Base-by-base conservation (phyloP, 2,329 filamentous ascomycete genomes). In the Neopestalotiopsis rosae region DNA sequence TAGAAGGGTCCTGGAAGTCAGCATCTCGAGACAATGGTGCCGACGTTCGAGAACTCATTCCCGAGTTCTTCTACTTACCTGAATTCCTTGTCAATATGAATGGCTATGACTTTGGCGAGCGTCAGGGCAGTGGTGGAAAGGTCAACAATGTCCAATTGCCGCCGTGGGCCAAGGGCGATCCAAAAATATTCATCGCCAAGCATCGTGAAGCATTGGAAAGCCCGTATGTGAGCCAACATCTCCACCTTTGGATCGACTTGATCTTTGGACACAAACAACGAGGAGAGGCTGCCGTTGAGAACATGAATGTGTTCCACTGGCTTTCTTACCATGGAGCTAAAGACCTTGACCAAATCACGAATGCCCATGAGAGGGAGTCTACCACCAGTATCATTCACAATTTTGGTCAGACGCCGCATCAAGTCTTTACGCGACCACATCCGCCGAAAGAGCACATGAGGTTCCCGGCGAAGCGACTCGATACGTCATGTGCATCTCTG, bases 341-440 rank as follows among this genome's bases (percentile, higher is more conserved):
- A 72, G 94, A 99, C 78, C 84, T 99, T 4, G 96, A 99, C 79
- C 91, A 90, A 66, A 98, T 99, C 70, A 90, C 91, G 7, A 95
- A 98, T 77, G 92, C 93, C 0, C 90, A 95, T 68, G 95, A 98
- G 79, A 88, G 94, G 58, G 86, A 94, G 6, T 93, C 95, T 5
- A 95, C 94, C 0, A 98, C 97, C 67, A 94, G 94, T 42, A 97
- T 98, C 73, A 98, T 99, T 74, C 95, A 99, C 81, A 98, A 98
- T 75, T 99, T 99, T 79, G 96, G 96, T 0, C 96, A 99, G 79
- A 99, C 97, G 1, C 96, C 97, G 1, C 93, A 97, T 74, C 97
- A 99, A 79, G 92, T 98, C 17, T 99, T 98, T 79, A 88, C 90
- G 59, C 91, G 92, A 69, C 86, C 92, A 13, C 96, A 99, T 79